Percentiles rank a stretch among this genome's conserved stretches.
These are phyloP conservation scores for Phytophthora rubi DNA, from an alignment of 352 stramenopile genomes.

Conservation along the genomic window DNA sequence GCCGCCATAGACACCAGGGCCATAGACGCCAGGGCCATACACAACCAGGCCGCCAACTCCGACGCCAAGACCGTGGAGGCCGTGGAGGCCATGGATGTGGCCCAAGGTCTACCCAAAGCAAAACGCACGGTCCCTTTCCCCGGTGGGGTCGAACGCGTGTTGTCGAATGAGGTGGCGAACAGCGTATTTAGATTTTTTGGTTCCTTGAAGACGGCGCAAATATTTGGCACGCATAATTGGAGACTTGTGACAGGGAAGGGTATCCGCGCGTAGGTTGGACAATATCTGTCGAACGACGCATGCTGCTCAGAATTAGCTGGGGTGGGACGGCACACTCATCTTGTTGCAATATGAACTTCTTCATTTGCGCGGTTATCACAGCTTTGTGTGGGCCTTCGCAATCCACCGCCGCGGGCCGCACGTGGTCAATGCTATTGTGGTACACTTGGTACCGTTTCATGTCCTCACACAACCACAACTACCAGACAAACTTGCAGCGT, in stretches of 20 bases:
- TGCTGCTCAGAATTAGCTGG: background rate
- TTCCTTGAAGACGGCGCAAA: background rate
- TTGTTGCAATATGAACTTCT: background rate
- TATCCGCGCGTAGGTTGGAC: background rate
- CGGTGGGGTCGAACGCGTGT: background rate
- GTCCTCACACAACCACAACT: background rate
- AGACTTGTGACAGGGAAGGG: background rate
- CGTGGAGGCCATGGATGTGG: no score
- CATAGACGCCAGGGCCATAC: no score
- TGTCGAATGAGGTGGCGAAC: background rate
- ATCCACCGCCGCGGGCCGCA: background rate
- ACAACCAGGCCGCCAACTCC: no score
- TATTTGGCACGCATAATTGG: background rate
- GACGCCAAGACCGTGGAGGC: no score
- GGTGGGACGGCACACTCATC: background rate
- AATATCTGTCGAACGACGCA: background rate
- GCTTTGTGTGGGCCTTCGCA: background rate
- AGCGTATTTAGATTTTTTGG: background rate
- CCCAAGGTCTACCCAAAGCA: background rate
- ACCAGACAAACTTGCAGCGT: background rate
- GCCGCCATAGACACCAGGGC: no score
- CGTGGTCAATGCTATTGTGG: background rate
- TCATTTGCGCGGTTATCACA: background rate
- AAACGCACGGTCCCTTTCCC: background rate
- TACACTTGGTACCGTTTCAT: background rate